Evolutionary conservation across 495 filamentous ascomycete genomes (phyloP).

Genomic region (Hypoxylon rickii): DNA sequence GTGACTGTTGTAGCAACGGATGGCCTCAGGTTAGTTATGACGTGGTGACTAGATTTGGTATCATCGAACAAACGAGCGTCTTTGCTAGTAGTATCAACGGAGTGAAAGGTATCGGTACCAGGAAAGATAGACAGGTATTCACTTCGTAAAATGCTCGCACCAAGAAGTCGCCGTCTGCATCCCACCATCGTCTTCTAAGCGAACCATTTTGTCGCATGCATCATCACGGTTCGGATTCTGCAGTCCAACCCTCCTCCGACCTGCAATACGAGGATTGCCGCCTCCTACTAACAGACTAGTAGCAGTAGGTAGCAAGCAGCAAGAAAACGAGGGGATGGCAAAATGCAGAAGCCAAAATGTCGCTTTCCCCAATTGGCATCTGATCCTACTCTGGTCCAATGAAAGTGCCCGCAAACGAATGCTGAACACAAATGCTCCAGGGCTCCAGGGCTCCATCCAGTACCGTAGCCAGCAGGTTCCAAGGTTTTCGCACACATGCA

Average conservation of each 20-base stretch:
- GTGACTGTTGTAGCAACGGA: too few species aligned
- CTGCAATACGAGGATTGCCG: constrained; percentile 32
- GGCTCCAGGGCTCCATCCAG: too few species aligned
- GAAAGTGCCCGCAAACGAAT: constrained; percentile 2
- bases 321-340: constrained; percentile 22
- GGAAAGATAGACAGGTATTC: not conserved
- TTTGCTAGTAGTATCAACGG: too few species aligned
- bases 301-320: constrained; percentile 1
- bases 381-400: constrained; percentile 26
- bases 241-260: constrained; percentile 27
- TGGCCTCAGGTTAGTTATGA: too few species aligned
- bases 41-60: not conserved
- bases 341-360: too few species aligned
- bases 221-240: constrained; percentile 22
- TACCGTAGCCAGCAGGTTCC: too few species aligned
- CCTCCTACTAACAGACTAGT: constrained; percentile 12
- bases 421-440: constrained; percentile 6
- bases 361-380: constrained; percentile 34
- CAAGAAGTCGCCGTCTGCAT: constrained; percentile 14
- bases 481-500: constrained; percentile 12
- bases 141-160: constrained; percentile 24
- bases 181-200: constrained; percentile 23
- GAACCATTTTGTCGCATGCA: constrained; percentile 28
- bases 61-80: not conserved
- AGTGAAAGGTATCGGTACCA: too few species aligned